phyloP scores from a whole-genome alignment of 1,284 basidiomycete genomes.

The Coriolopsis trogii region DNA sequence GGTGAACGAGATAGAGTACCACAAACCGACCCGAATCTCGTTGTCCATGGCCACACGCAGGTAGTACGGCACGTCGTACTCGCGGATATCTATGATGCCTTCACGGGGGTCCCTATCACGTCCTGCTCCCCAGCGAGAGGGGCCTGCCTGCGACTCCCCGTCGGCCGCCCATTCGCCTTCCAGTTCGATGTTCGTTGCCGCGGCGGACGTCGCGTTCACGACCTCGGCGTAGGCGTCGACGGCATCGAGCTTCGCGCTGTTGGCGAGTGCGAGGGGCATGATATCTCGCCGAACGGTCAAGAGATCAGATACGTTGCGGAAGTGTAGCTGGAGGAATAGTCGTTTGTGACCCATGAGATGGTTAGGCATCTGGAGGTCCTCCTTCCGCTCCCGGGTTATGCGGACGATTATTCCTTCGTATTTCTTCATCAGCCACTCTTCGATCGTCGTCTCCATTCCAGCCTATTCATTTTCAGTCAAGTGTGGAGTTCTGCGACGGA shows the following conservation, averaged over 20 bases:
- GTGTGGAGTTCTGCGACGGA: no score
- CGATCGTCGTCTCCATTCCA: conserved; percentile 88
- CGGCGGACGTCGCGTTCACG: conserved; percentile 74
- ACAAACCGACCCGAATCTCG: conserved; percentile 95
- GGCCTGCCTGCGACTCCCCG: conserved; percentile 40
- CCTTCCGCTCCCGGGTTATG: conserved; percentile 84
- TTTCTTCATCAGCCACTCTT: conserved; percentile 95
- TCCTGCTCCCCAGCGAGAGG: conserved; percentile 33
- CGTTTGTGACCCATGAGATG: conserved; percentile 93
- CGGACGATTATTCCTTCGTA: conserved; percentile 88
- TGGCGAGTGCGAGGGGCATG: conserved; percentile 86
- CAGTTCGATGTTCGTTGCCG: conserved; percentile 66
- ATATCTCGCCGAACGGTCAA: conserved; percentile 88
- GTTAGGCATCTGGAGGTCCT: conserved; percentile 95
- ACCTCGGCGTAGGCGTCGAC: conserved; percentile 99
- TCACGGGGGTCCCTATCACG: conserved; percentile 84
- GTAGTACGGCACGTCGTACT: conserved; percentile 98
- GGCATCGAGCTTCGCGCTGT: conserved; percentile 92
- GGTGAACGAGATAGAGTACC: conserved; percentile 90
- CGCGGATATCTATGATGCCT: conserved; percentile 91
- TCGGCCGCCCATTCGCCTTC: conserved; percentile 70
- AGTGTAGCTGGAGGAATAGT: conserved; percentile 87
- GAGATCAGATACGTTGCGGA: conserved; percentile 92
- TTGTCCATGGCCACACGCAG: conserved; percentile 98
- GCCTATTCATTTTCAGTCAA: no score